Evolutionary conservation across 2,329 filamentous ascomycete genomes (phyloP), one percentile per base, ranked within the genome.

Genomic region (Cytospora piceae): DNA sequence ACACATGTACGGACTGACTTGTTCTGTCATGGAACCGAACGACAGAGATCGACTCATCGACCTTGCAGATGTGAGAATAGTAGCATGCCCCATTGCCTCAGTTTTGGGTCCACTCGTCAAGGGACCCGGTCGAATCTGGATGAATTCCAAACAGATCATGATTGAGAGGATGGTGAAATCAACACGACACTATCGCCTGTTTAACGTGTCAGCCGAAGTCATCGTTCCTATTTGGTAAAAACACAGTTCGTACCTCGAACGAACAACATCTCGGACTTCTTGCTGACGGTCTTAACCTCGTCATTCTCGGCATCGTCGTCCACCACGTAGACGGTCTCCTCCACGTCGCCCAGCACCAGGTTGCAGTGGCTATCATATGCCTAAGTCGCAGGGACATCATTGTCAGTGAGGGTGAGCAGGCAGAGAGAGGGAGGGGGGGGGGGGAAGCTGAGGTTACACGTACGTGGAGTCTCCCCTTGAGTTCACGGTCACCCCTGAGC

Each of bases 281-380:
- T 96, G 81, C 94, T 96, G 69, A 95, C 88, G 17, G 94, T 97
- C 91, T 96, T 91, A 73, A 93, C 83, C 32, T 87, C 87, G 65
- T 94, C 90, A 65, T 91, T 89, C 27, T 93, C 90, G 20, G 90
- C 87, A 51, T 96, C 92, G 17, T 93, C 91, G 67, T 97, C 94
- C 5, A 96, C 89, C 39, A 94, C 84, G 76, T 97, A 99, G 71
- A 99, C 93, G 8, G 94, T 98, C 83, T 99, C 95, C 75, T 97
- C 93, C 5, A 98, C 95, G 71, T 99, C 95, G 63, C 95, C 94
- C 7, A 99, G 85, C 7, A 99, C 93, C 54, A 99, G 80, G 75
- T 99, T 99, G 85, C 96, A 99, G 78, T 99, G 95, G 74, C 93
- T 97, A 76, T 99, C 95, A 77, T 99, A 99, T 64, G 95, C 95